Conservation (phyloP, 2,329 filamentous ascomycete genomes). For the Fusarium napiforme region DNA sequence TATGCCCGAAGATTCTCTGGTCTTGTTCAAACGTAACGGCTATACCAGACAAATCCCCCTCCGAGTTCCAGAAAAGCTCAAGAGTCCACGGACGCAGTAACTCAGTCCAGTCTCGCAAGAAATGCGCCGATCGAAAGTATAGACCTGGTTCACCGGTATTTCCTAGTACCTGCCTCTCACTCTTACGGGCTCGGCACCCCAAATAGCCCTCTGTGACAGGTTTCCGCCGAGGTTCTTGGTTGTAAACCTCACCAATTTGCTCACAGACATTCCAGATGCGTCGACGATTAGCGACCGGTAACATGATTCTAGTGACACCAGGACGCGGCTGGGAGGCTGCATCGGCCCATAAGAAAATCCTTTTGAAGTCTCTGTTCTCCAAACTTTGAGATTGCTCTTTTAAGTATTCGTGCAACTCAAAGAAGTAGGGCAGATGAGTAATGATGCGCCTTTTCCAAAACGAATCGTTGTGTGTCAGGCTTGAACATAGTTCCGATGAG, state of each 20-base stretch:
- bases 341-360: not conserved
- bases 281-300: not conserved
- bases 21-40: fast-evolving
- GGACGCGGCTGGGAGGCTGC: not conserved
- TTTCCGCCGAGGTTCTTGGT: not conserved
- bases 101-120: not conserved
- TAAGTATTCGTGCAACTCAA: not conserved
- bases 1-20: not conserved
- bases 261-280: not conserved
- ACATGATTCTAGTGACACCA: not conserved
- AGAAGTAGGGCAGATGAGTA: not conserved
- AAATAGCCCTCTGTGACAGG: not conserved
- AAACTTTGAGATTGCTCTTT: not conserved
- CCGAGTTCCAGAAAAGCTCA: not conserved
- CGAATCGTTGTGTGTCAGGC: not conserved
- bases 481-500: not conserved
- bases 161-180: not conserved
- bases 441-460: not conserved
- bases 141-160: not conserved
- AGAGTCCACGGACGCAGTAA: fast-evolving
- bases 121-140: fast-evolving
- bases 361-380: not conserved
- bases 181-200: fast-evolving
- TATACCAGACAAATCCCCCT: fast-evolving
- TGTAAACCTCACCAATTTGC: not conserved